These are phyloP conservation scores for Xylariaceae sp. DNA, from an alignment of 2,329 filamentous ascomycete species.

Conservation along the genomic window DNA sequence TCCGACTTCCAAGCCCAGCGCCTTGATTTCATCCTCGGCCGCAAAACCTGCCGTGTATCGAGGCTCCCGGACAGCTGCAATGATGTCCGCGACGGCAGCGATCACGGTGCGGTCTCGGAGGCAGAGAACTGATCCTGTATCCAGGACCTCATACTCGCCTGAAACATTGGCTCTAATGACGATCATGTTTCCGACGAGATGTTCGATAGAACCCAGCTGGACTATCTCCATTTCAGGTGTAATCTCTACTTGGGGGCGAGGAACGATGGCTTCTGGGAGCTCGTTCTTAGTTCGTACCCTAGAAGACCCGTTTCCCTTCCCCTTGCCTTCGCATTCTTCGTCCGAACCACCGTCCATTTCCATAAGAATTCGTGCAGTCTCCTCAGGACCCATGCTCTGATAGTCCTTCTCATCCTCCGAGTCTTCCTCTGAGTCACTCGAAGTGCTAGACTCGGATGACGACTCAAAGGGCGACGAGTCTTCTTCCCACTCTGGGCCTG, in stretches of 20 bases:
- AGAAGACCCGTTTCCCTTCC: constrained; percentile 39
- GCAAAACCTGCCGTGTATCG: constrained; percentile 79
- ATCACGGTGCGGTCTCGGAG: constrained; percentile 70
- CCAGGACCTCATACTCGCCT: constrained; percentile 80
- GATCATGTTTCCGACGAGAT: constrained; percentile 72
- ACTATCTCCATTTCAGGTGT: constrained; percentile 73
- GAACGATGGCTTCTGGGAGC: constrained; percentile 55
- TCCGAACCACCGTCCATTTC: constrained; percentile 75
- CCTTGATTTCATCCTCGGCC: constrained; percentile 62
- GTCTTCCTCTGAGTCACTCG: constrained; percentile 55
- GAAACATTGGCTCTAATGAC: constrained; percentile 75
- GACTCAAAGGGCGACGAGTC: constrained; percentile 75
- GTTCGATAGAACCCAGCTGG: constrained; percentile 70
- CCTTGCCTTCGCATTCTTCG: constrained; percentile 61
- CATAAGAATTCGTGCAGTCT: constrained; percentile 83
- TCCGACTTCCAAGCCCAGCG: constrained; percentile 64
- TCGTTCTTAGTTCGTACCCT: constrained; percentile 82
- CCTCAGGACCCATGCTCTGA: constrained; percentile 72
- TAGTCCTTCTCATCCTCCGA: constrained; percentile 53
- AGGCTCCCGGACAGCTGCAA: constrained; percentile 82
- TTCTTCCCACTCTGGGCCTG: constrained; percentile 72
- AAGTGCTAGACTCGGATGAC: constrained; percentile 55
- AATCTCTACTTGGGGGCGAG: constrained; percentile 75
- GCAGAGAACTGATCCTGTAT: constrained; percentile 80
- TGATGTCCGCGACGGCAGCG: constrained; percentile 77